Percentiles rank a stretch among this genome's conserved stretches.
Evolutionary conservation across 2,329 filamentous ascomycete genomes (phyloP).

Genomic region (Ambrosiella cleistominuta): DNA sequence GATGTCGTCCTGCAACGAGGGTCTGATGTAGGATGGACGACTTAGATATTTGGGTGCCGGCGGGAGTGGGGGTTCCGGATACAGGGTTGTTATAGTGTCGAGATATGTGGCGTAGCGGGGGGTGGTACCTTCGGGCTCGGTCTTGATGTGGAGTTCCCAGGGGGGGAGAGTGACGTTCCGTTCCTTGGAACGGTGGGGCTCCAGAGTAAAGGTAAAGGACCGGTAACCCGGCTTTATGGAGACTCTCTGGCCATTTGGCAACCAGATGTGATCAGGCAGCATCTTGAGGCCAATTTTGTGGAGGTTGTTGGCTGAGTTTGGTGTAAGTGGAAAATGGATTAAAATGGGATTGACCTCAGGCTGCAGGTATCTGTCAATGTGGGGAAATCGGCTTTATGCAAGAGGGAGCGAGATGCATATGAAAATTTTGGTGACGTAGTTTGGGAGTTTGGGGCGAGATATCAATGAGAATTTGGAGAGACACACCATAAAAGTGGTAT

Average conservation of each 20-base stretch:
- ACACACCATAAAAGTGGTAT: neutral
- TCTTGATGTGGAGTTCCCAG: neutral
- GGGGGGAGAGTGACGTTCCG: neutral
- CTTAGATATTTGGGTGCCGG: conserved; percentile 13
- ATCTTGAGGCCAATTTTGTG: neutral
- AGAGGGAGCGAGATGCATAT: neutral
- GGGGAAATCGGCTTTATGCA: neutral
- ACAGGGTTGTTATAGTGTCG: too few species aligned
- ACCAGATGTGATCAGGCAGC: conserved; percentile 32
- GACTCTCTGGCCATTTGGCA: conserved; percentile 66
- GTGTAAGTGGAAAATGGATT: too few species aligned
- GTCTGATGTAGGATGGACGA: conserved; percentile 38
- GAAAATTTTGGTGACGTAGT: neutral
- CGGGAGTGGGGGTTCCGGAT: neutral
- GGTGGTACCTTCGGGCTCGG: neutral
- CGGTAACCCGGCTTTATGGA: too few species aligned
- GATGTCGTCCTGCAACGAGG: conserved; percentile 62
- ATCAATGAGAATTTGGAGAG: neutral
- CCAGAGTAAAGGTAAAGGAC: conserved; percentile 52
- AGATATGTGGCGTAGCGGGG: neutral
- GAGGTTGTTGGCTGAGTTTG: neutral
- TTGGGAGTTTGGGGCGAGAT: neutral
- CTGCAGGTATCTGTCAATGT: neutral
- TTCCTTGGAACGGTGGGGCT: neutral
- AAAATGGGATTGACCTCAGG: too few species aligned